Evolutionary conservation across 2,329 filamentous ascomycete species (phyloP), one percentile per base, ranked within the genome.

Genomic region (Apiospora kogelbergensis): DNA sequence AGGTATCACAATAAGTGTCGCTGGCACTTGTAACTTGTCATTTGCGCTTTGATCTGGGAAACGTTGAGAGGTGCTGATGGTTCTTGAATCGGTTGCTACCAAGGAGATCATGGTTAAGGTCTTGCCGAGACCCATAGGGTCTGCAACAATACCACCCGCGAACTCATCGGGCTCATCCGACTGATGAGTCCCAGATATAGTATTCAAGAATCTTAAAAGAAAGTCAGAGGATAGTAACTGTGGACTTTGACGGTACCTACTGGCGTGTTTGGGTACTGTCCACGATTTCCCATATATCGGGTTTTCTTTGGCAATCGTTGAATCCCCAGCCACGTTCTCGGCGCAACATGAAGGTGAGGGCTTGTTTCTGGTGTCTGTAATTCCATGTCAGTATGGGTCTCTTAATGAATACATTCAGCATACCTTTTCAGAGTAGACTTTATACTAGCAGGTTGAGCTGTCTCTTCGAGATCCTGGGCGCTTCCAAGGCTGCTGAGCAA

Each of bases 101-200:
- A 78, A 67, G 15, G 75, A 67, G 9, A 78, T 71, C 70, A 76
- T 74, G 5, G 68, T 75, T 7, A 74, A 67, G 3, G 75, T 73
- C 66, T 78, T 78, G 3, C 76, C 76, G 7, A 78, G 68, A 20
- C 76, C 76, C 76, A 77, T 78, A 1, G 71, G 65, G 63, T 78
- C 76, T 7, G 75, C 75, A 20, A 77, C 46, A 24, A 77, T 72
- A 6, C 76, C 75, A 41, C 76, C 76, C 46, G 67, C 53, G 65
- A 74, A 76, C 15, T 67, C 7, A 10, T 63, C 20, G 15, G 73
- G 74, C 22, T 68, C 63, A 41, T 72, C 66, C 33, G 44, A 4
- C 40, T 73, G 71, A 2, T 37, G 33, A 4, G n/a, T 20, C n/a
- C 37, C n/a, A 4, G 63, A 64, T 15, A 64, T 24, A 17, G 11